Evolutionary conservation across 352 stramenopile species (phyloP), one percentile per base, ranked within the genome.

Genomic region (Thalassiosira livingstoniorum): DNA sequence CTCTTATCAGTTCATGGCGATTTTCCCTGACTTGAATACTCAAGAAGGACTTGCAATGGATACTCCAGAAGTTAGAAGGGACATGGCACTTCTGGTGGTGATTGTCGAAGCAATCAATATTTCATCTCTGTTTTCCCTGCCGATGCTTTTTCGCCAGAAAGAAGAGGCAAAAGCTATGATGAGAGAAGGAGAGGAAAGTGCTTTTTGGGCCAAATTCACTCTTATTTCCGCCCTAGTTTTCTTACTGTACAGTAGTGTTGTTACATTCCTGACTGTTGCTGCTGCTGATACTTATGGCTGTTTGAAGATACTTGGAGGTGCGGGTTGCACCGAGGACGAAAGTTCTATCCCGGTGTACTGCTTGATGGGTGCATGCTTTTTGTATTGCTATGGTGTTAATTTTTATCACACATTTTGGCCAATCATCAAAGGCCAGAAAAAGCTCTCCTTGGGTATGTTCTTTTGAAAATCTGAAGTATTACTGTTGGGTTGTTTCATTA

Each of bases 81-180:
- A 86, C 57, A 80, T 86, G 64, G 79, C 72, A 31, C 35, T 54
- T 35, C 55, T 86, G 62, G 67, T 80, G 18, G 23, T 37, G 31
- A 53, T 83, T 63, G 67, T 82, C 10, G 80, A 80, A 1, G 5
- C 83, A 0, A 23, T 86, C 3, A 86, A 86, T 53, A 25, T 86
- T 25, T 79, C 73, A 23, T 79, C 65, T 63, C 75, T 86, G 1
- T 55, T 86, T 2, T 83, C 79, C 2, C 62, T 86, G 1, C 79
- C 79, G 43, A 67, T 86, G 32, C 74, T 86, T 45, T 74, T 74
- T 45, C 70, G 79, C 37, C 79, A 86, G 65, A 86, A 86, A 68
- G 83, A 86, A 75, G 73, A 86, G 68, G 80, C 79, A 0, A 77
- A 74, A 25, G 79, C 83, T 60, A 31, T 86, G 13, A 67, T 86